Conservation (phyloP, 2,329 filamentous ascomycete genomes). For the Nemania diffusa region DNA sequence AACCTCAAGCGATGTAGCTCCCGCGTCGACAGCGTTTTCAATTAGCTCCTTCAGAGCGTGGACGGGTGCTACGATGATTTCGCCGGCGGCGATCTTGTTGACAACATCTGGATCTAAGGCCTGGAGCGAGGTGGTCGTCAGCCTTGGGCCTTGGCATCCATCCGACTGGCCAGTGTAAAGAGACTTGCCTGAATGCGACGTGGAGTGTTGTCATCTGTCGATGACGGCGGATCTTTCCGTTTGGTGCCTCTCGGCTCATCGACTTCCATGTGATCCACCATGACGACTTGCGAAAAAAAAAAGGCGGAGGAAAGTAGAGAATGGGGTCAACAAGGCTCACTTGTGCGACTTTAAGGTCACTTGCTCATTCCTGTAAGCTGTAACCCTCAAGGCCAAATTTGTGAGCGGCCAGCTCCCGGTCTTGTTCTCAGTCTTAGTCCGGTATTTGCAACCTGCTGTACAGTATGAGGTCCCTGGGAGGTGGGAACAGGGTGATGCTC, state of each 20-base stretch:
- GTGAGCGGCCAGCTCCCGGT: slow-evolving; percentile 6
- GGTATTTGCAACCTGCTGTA: slow-evolving; percentile 3
- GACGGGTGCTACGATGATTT: slow-evolving; percentile 97
- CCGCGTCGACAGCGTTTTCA: slow-evolving; percentile 97
- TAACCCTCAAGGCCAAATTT: not conserved
- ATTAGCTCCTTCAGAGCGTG: slow-evolving; percentile 97
- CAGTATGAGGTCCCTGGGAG: not conserved
- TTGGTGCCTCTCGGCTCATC: slow-evolving; percentile 59
- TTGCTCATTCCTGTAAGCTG: slow-evolving; percentile 3
- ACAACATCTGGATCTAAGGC: slow-evolving; percentile 92
- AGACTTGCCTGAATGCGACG: slow-evolving; percentile 61
- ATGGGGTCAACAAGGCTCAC: slow-evolving; percentile 7
- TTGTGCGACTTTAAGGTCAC: not conserved
- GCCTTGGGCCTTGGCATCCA: slow-evolving; percentile 13
- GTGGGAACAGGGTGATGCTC: not conserved
- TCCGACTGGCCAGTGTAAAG: not conserved
- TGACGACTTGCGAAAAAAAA: slow-evolving; percentile 27
- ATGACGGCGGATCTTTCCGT: slow-evolving; percentile 58
- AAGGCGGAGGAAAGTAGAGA: slow-evolving; percentile 1
- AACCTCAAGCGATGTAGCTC: slow-evolving; percentile 89
- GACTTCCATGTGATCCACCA: slow-evolving; percentile 57
- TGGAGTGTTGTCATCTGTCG: slow-evolving; percentile 46
- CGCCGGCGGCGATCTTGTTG: slow-evolving; percentile 97
- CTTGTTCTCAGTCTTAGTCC: slow-evolving; percentile 3
- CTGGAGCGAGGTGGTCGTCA: slow-evolving; percentile 55